Evolutionary conservation across 2,329 filamentous ascomycete species (phyloP).

Genomic region (Trichophyton benhamiae): DNA sequence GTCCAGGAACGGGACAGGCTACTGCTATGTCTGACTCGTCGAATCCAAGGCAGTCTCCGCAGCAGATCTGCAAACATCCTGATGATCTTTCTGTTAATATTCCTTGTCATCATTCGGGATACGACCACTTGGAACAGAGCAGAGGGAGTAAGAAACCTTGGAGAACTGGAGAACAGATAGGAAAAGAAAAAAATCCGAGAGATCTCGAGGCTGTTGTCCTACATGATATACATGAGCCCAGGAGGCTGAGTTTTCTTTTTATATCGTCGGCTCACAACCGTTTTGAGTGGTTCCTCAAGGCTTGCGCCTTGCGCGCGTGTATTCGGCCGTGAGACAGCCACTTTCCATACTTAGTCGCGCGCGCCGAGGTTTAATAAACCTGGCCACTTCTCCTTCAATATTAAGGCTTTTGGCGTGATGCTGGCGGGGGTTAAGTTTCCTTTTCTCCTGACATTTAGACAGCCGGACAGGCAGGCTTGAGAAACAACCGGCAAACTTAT

Average conservation of each 20-base stretch:
- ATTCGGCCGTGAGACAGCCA: neutral
- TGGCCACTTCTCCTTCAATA: neutral
- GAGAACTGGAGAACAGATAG: neutral
- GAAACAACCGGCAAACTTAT: neutral
- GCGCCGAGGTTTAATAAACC: neutral
- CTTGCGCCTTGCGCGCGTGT: conserved; percentile 3
- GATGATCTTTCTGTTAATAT: neutral
- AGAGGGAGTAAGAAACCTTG: neutral
- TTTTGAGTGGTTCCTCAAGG: neutral
- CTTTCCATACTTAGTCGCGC: neutral
- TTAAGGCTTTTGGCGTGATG: neutral
- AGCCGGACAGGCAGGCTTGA: neutral
- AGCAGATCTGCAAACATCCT: neutral
- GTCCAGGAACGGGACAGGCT: neutral
- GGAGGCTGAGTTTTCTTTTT: neutral
- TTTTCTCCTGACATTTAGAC: neutral
- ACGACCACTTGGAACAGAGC: neutral
- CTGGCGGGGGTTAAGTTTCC: neutral
- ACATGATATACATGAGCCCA: neutral
- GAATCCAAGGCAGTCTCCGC: neutral
- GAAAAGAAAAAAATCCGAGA: neutral
- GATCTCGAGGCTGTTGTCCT: neutral
- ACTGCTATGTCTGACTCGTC: neutral
- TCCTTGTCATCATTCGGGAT: neutral
- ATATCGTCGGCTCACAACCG: neutral